phyloP scores from a whole-genome alignment of 345 rosid genomes.

The thale cress (Arabidopsis thaliana) region TAIR10.1 NC_003070.9:25474001-25474500 shows the following conservation, averaged over 20 bases:
- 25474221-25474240: constrained; percentile 48
- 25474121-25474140: constrained; percentile 16
- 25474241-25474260: constrained; percentile 85
- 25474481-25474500: constrained; percentile 85
- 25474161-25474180: neutral
- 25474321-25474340: constrained; percentile 94
- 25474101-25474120: constrained; percentile 25
- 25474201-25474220: constrained; percentile 12
- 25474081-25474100: neutral
- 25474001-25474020: constrained; percentile 22
- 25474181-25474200: constrained; percentile 17
- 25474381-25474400: constrained; percentile 87
- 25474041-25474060: constrained; percentile 34
- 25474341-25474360: constrained; percentile 98
- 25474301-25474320: constrained; percentile 80
- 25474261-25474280: constrained; percentile 95
- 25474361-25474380: constrained; percentile 92
- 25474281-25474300: constrained; percentile 95
- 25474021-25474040: constrained; percentile 15
- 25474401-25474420: constrained; percentile 88
- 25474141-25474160: constrained; percentile 15
- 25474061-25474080: too few relatives aligned
- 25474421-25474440: constrained; percentile 87
- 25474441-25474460: constrained; percentile 93
- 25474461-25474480: constrained; percentile 84